Conservation (phyloP, 208 protist genomes). For the Trypanosoma vivax region DNA sequence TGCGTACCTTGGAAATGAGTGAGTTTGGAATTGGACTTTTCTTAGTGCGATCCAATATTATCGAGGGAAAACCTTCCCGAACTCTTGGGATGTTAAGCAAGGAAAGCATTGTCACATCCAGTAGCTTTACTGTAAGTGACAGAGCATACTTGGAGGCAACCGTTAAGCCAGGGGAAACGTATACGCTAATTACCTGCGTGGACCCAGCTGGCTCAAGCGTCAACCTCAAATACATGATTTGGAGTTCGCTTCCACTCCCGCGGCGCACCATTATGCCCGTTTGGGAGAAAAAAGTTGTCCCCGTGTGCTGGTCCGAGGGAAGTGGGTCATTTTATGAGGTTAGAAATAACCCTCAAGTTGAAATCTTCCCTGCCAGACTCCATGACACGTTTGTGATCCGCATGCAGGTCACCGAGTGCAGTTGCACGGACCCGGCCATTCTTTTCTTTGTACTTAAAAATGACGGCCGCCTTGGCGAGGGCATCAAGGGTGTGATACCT, state of each 20-base stretch:
- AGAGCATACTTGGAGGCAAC: conserved; percentile 32
- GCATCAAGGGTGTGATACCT: conserved; percentile 46
- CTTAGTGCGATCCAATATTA: conserved; percentile 20
- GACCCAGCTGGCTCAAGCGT: conserved; percentile 28
- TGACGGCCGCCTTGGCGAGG: conserved; percentile 34
- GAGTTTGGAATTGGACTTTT: conserved; percentile 19
- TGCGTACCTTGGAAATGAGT: conserved; percentile 7
- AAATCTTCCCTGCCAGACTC: conserved; percentile 43
- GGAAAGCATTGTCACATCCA: conserved; percentile 26
- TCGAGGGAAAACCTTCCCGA: conserved; percentile 14
- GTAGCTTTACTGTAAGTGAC: conserved; percentile 32
- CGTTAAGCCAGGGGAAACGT: conserved; percentile 22
- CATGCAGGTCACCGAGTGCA: conserved; percentile 51
- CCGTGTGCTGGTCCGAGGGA: conserved; percentile 37
- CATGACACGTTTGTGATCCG: conserved; percentile 51
- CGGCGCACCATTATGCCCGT: conserved; percentile 32
- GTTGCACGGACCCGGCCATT: conserved; percentile 47
- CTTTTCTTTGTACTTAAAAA: conserved; percentile 63
- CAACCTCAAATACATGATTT: conserved; percentile 46
- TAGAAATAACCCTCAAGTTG: conserved; percentile 71
- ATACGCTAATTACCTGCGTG: conserved; percentile 53
- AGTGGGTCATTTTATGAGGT: conserved; percentile 72
- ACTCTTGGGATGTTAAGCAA: conserved; percentile 25
- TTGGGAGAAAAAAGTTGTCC: conserved; percentile 47
- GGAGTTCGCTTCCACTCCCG: conserved; percentile 43